These are phyloP conservation scores for Lachancea thermotolerans DNA, from an alignment of 805 yeast genomes.

Conservation along the genomic window DNA sequence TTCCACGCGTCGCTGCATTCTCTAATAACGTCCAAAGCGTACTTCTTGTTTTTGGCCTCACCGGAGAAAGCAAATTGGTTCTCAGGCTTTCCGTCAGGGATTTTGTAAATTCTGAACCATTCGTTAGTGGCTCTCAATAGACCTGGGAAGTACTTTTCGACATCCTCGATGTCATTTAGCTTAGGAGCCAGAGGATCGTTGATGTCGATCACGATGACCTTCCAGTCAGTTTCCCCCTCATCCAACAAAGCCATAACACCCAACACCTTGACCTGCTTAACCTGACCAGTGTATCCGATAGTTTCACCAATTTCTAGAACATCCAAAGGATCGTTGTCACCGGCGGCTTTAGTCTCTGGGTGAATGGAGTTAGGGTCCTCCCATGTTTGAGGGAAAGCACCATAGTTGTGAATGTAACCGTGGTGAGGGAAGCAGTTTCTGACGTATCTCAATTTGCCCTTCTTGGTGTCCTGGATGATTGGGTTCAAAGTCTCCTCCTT, in stretches of 20 bases:
- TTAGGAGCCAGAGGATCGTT: conserved; percentile 85
- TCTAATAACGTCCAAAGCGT: conserved; percentile 76
- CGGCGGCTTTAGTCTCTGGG: conserved; percentile 62
- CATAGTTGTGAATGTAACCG: conserved; percentile 97
- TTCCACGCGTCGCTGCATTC: conserved; percentile 87
- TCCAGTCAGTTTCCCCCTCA: conserved; percentile 89
- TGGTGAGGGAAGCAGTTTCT: conserved; percentile 98
- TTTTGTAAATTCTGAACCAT: conserved; percentile 97
- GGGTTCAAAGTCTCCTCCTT: conserved; percentile 84
- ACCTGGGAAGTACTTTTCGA: conserved; percentile 85
- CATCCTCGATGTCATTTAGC: conserved; percentile 86
- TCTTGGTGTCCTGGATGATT: conserved; percentile 93
- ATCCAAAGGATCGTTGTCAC: conserved; percentile 84
- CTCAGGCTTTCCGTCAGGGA: conserved; percentile 96
- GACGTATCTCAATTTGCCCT: conserved; percentile 92
- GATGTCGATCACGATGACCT: conserved; percentile 81
- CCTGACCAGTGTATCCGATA: conserved; percentile 60
- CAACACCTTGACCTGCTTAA: conserved; percentile 82
- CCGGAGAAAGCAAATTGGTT: conserved; percentile 97
- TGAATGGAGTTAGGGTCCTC: conserved; percentile 61
- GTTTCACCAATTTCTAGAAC: conserved; percentile 75
- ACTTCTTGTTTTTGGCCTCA: conserved; percentile 77
- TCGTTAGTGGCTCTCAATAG: conserved; percentile 88
- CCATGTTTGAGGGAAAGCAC: conserved; percentile 96
- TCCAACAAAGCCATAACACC: conserved; percentile 95